A percentile compares a stretch with the other conserved stretches of the same genome.
Evolutionary conservation across 2,329 filamentous ascomycete genomes (phyloP).

Genomic region (Penicillium italicum): DNA sequence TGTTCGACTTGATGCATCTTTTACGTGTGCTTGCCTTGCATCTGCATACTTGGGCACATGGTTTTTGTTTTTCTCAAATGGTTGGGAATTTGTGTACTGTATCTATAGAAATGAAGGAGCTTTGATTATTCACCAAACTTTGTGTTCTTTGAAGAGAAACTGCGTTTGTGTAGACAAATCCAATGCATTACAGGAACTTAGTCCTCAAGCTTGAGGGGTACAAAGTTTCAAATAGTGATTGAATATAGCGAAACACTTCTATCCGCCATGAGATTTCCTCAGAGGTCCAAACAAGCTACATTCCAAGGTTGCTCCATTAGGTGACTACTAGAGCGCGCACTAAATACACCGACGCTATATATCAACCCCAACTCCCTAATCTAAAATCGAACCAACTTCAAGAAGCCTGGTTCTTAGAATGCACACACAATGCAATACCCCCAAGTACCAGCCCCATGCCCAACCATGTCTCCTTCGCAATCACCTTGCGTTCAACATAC

Average conservation of each 20-base stretch:
- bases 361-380: not conserved
- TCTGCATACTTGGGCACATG: not conserved
- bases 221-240: not conserved
- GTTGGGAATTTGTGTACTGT: not conserved
- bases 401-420: slow-evolving; percentile 43
- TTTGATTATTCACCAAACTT: not conserved
- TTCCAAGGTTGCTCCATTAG: not conserved
- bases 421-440: slow-evolving; percentile 80
- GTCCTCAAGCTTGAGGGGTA: too few relatives aligned
- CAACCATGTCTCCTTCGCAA: slow-evolving; percentile 77
- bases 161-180: not conserved
- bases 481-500: slow-evolving; percentile 89
- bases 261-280: not conserved
- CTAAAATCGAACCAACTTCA: not conserved
- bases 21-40: slow-evolving; percentile 8
- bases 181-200: too few relatives aligned
- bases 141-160: not conserved
- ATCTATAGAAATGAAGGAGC: slow-evolving; percentile 7
- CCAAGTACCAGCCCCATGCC: slow-evolving; percentile 75
- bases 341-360: not conserved
- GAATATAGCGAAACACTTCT: not conserved
- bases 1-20: not conserved
- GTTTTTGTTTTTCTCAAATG: not conserved
- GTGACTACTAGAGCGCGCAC: not conserved
- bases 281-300: not conserved